Evolutionary conservation across 1,139 yeast species (phyloP).

Genomic region (Scheffersomyces stambukii): DNA sequence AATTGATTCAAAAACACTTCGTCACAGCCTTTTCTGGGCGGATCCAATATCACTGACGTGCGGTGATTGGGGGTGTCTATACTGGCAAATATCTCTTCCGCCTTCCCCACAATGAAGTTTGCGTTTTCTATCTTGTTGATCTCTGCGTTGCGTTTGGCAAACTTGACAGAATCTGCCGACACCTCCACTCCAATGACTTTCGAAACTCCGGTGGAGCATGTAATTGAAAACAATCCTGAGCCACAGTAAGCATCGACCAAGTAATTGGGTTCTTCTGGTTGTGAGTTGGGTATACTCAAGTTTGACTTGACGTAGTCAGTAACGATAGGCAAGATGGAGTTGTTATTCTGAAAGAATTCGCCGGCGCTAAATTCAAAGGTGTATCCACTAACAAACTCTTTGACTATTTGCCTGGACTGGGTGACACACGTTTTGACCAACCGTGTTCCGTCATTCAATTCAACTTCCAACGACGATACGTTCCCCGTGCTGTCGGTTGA

Average conservation of each 20-base stretch:
- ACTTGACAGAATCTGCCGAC: constrained; percentile 83
- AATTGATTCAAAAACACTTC: constrained; percentile 80
- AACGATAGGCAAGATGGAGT: constrained; percentile 80
- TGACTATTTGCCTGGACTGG: constrained; percentile 71
- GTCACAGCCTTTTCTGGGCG: constrained; percentile 97
- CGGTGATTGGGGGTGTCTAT: constrained; percentile 65
- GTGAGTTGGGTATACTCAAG: constrained; percentile 40
- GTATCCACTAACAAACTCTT: constrained; percentile 70
- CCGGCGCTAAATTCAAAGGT: constrained; percentile 88
- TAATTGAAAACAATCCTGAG: constrained; percentile 86
- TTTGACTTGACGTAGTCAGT: constrained; percentile 76
- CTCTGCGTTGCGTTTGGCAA: constrained; percentile 79
- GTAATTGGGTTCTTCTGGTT: constrained; percentile 39
- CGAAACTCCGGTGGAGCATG: constrained; percentile 76
- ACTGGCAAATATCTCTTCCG: constrained; percentile 80
- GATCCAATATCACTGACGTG: constrained; percentile 91
- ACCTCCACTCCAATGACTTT: constrained; percentile 92
- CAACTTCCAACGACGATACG: constrained; percentile 22
- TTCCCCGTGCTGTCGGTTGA: constrained; percentile 38
- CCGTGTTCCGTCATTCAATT: constrained; percentile 16
- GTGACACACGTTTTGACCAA: constrained; percentile 56
- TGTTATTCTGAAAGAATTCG: constrained; percentile 94
- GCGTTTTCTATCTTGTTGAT: constrained; percentile 74
- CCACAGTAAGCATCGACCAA: constrained; percentile 98
- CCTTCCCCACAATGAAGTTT: constrained; percentile 83